Evolutionary conservation across 2,329 filamentous ascomycete species (phyloP).

Genomic region (Stromatinia cepivora): DNA sequence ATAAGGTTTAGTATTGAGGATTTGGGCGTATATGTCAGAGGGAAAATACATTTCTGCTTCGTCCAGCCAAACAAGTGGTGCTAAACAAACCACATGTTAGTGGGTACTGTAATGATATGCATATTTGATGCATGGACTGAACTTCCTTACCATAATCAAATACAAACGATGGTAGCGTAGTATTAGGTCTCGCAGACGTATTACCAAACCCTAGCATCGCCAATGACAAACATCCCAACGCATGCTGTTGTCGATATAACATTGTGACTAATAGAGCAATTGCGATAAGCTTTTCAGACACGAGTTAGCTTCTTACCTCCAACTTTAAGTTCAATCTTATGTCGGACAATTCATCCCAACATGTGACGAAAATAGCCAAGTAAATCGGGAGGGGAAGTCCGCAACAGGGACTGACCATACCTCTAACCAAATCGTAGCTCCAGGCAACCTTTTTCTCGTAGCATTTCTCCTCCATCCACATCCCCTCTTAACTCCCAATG

Average conservation of each 20-base stretch:
- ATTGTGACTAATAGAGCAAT: slow-evolving; percentile 20
- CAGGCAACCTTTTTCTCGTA: not conserved
- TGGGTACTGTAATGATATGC: not conserved
- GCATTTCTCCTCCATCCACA: slow-evolving; percentile 15
- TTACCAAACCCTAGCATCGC: slow-evolving; percentile 8
- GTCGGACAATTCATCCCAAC: not conserved
- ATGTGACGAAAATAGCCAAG: not conserved
- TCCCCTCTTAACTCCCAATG: not conserved
- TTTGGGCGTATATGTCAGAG: slow-evolving; percentile 49
- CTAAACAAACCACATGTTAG: slow-evolving; percentile 38
- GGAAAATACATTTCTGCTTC: slow-evolving; percentile 51
- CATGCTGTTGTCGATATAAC: slow-evolving; percentile 16
- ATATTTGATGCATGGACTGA: not conserved
- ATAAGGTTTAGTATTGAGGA: slow-evolving; percentile 48
- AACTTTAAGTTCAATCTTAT: slow-evolving; percentile 27
- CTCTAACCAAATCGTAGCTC: slow-evolving; percentile 27
- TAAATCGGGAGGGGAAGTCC: not conserved
- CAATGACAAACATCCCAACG: slow-evolving; percentile 13
- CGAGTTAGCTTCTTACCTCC: slow-evolving; percentile 19
- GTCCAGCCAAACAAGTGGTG: slow-evolving; percentile 53
- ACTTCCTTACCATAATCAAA: slow-evolving; percentile 47
- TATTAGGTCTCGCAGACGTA: slow-evolving; percentile 20
- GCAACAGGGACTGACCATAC: slow-evolving; percentile 19
- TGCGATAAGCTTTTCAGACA: slow-evolving; percentile 10
- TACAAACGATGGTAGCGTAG: slow-evolving; percentile 46